These are phyloP conservation scores for Bruguiera sexangula DNA, from an alignment of 345 rosid species.

Conservation along the genomic window DNA sequence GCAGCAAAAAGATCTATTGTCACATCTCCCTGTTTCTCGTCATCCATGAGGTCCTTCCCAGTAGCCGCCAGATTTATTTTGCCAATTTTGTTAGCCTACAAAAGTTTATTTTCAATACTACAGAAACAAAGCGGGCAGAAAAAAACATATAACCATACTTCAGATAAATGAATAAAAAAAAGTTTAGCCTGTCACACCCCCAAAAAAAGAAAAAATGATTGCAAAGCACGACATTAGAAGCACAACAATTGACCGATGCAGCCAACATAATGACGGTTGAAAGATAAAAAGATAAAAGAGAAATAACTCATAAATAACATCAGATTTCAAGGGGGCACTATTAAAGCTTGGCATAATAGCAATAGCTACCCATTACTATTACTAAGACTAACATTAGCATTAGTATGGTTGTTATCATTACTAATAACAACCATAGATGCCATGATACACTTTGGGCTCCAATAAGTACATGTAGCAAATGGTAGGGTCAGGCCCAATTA, in stretches of 20 bases:
- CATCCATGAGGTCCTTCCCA: constrained; percentile 99
- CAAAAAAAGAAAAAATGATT: not conserved
- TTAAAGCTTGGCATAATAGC: not conserved
- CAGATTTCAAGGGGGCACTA: not conserved
- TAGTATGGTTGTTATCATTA: too few relatives aligned
- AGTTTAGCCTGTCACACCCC: not conserved
- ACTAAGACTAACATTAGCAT: too few relatives aligned
- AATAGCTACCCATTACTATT: not conserved
- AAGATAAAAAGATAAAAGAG: not conserved
- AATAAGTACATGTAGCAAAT: too few relatives aligned
- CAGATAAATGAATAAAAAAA: not conserved
- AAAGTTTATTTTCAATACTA: not conserved
- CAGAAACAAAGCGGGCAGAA: not conserved
- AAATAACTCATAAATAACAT: not conserved
- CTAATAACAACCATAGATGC: too few relatives aligned
- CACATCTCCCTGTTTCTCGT: constrained; percentile 96
- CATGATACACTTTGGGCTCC: too few relatives aligned
- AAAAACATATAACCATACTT: constrained; percentile 1
- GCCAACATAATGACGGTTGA: too few relatives aligned
- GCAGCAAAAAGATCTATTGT: constrained; percentile 86
- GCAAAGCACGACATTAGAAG: constrained; percentile 7
- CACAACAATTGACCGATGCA: not conserved
- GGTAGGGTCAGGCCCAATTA: too few relatives aligned
- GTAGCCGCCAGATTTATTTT: constrained; percentile 98
- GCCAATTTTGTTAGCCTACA: constrained; percentile 96